phyloP scores from a whole-genome alignment of 345 rosid species.

The Geranium brycei region DNA sequence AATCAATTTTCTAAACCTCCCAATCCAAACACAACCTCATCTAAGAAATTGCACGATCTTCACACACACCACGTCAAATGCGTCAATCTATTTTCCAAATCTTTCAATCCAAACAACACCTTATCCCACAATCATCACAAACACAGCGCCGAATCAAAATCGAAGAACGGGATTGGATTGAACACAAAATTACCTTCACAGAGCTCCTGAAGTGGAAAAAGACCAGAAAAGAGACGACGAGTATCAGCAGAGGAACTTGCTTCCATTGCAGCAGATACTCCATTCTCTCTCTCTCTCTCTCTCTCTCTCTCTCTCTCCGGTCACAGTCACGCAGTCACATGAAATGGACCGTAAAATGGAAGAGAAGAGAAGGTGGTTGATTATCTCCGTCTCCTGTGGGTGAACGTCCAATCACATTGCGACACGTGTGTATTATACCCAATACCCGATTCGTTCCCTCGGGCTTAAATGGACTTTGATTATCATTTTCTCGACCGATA shows the following conservation, averaged over 20 bases:
- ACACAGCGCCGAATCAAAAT: background rate
- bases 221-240: slow-evolving; percentile 30
- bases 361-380: background rate
- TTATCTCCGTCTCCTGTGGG: background rate
- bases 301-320: slow-evolving; percentile 1
- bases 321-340: background rate
- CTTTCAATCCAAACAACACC: too few relatives aligned
- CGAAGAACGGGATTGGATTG: background rate
- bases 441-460: background rate
- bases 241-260: slow-evolving; percentile 36
- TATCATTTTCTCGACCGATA: too few relatives aligned
- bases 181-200: slow-evolving; percentile 26
- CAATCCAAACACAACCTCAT: too few relatives aligned
- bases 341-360: background rate
- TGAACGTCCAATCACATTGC: background rate
- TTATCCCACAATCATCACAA: too few relatives aligned
- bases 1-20: too few relatives aligned
- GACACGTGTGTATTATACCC: background rate
- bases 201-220: slow-evolving; percentile 30
- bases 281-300: slow-evolving; percentile 15
- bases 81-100: too few relatives aligned
- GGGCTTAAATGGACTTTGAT: too few relatives aligned
- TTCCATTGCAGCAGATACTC: slow-evolving; percentile 42
- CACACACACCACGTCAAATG: too few relatives aligned
- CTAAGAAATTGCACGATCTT: too few relatives aligned